Conservation (phyloP, 106 monocot genomes). For the Allium fistulosum region DNA sequence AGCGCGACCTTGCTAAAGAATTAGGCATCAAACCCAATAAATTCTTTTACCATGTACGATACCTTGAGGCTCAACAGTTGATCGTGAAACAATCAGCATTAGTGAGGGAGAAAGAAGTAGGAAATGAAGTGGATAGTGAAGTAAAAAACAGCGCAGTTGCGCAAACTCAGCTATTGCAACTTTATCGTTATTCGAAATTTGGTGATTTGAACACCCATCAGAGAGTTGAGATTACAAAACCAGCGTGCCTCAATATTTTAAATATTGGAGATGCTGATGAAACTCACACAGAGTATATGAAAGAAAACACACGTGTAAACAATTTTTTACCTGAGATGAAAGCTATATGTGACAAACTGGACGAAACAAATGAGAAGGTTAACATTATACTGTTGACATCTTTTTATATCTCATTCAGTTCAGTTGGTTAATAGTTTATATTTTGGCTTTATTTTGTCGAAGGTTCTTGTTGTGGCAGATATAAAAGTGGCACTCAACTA, state of each 20-base stretch:
- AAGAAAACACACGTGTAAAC: conserved; percentile 41
- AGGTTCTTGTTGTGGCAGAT: conserved; percentile 58
- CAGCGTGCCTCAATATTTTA: conserved; percentile 14
- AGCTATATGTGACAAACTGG: conserved; percentile 65
- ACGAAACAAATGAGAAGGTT: conserved; percentile 55
- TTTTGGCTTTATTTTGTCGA: conserved; percentile 6
- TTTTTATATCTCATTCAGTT: neutral
- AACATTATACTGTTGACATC: neutral
- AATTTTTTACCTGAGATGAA: conserved; percentile 70
- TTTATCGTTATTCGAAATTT: conserved; percentile 48
- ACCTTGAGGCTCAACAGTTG: conserved; percentile 41
- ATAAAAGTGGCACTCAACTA: conserved; percentile 55
- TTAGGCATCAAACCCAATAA: conserved; percentile 51
- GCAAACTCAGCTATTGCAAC: conserved; percentile 45
- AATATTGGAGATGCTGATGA: conserved; percentile 18
- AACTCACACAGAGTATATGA: conserved; percentile 11
- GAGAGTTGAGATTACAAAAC: conserved; percentile 52
- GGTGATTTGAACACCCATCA: conserved; percentile 49
- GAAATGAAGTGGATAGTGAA: conserved; percentile 14
- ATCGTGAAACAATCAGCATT: conserved; percentile 56
- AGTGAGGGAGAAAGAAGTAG: conserved; percentile 37
- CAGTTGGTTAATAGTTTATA: neutral
- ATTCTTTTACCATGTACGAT: conserved; percentile 50
- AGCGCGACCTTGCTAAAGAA: conserved; percentile 54
- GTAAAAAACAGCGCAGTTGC: conserved; percentile 19